Evolutionary conservation across 352 stramenopile species (phyloP), one percentile per base, ranked within the genome.

Genomic region (Phytopythium montanum): DNA sequence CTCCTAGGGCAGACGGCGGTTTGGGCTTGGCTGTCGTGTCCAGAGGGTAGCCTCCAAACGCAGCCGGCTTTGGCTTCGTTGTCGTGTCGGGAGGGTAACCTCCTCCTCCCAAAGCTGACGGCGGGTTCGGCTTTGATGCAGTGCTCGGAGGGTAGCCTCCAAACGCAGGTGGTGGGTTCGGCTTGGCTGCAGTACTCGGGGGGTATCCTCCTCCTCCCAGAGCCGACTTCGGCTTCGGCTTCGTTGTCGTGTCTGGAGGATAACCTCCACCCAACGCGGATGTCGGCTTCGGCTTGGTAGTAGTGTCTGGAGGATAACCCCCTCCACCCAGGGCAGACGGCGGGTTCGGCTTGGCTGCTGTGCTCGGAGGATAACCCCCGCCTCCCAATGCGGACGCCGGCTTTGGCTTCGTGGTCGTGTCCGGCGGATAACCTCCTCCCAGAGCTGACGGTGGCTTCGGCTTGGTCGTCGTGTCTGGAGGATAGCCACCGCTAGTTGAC

Each of bases 401-500:
- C 66, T 29, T 69, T 61, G 19, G 50, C 36, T 60, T 63, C 0
- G 53, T 34, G 10, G 54, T 51, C 3, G 64, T 67, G 46, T 70
- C 62, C 0, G 72, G 68, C 14, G 72, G 72, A 18, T 80, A 79
- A 10, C 52, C 60, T n/a, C n/a, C n/a, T n/a, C n/a, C n/a, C n/a
- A n/a, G n/a, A n/a, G n/a, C n/a, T n/a, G n/a, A n/a, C 26, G 67
- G 52, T 48, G 59, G 66, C 39, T 73, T 75, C 7, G 61, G 62
- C 56, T 76, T 75, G 3, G 64, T 55, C 19, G 56, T 56, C 36
- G 62, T 69, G 23, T 69, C 62, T 10, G 62, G 62, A 59, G 62
- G 62, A 16, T 68, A 69, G 0, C 13, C 36, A 31, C 6, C 23
- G 8, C 45, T n/a, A 14, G 45, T 34, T 23, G 45, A 1, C 21